These are phyloP conservation scores for Backusella circina DNA, from an alignment of 192 early-diverging fungal species.

Conservation along the genomic window DNA sequence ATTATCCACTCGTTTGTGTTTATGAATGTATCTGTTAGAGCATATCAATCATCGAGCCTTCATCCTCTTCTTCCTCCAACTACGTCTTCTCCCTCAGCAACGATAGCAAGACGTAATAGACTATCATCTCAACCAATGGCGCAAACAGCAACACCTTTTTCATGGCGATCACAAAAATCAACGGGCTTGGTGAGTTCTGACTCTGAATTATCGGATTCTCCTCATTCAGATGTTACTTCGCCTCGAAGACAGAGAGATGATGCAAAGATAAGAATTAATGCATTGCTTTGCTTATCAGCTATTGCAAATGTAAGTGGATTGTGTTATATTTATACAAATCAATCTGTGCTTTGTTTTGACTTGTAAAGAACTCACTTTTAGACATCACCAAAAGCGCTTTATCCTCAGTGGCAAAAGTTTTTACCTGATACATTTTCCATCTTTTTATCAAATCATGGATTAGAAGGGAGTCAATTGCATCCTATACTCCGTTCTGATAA, in stretches of 20 bases:
- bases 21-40: constrained; percentile 34
- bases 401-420: constrained; percentile 54
- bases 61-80: background rate
- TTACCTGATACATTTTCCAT: constrained; percentile 36
- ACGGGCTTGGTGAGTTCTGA: constrained; percentile 38
- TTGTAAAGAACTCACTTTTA: constrained; percentile 8
- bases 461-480: background rate
- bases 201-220: constrained; percentile 53
- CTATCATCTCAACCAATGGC: background rate
- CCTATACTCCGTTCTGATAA: constrained; percentile 17
- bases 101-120: background rate
- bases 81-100: background rate
- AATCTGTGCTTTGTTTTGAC: background rate
- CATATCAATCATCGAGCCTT: background rate
- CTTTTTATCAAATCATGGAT: constrained; percentile 16
- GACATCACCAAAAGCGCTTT: constrained; percentile 42
- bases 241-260: constrained; percentile 36
- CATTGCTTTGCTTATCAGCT: constrained; percentile 45
- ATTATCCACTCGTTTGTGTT: constrained; percentile 49
- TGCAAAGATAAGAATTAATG: constrained; percentile 51
- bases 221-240: background rate
- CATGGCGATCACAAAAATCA: constrained; percentile 9
- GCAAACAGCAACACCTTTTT: background rate
- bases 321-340: too few species aligned
- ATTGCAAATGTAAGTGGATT: constrained; percentile 34